Evolutionary conservation across 257 asterid species (phyloP).

Genomic region (Solanum etuberosum): DNA sequence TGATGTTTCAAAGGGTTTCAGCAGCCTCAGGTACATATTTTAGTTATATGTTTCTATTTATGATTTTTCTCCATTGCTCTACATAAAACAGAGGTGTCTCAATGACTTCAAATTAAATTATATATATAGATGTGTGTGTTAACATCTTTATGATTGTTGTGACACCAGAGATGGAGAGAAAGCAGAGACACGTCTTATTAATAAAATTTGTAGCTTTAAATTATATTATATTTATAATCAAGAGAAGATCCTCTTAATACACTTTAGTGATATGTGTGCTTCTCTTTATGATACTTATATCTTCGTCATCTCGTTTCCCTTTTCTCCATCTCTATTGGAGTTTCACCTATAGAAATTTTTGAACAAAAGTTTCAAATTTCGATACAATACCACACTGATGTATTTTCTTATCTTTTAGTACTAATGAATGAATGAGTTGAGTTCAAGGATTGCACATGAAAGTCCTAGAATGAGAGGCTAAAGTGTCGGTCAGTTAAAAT

Average conservation of each 20-base stretch:
- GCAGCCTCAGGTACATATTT: slow-evolving; percentile 45
- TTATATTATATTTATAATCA: neutral
- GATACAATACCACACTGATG: no score
- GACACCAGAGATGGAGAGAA: no score
- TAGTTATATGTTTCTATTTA: neutral
- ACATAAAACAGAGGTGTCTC: neutral
- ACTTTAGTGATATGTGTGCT: no score
- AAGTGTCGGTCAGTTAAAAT: neutral
- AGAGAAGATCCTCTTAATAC: no score
- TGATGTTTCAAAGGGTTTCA: slow-evolving; percentile 22
- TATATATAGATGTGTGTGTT: neutral
- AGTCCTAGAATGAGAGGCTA: neutral
- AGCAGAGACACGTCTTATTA: no score
- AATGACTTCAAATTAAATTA: neutral
- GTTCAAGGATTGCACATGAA: neutral
- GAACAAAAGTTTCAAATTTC: no score
- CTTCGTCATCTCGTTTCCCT: no score
- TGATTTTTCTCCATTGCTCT: neutral
- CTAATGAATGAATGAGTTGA: neutral
- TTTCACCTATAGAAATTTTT: no score
- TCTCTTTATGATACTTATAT: no score
- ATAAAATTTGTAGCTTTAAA: no score
- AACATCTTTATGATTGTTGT: no score
- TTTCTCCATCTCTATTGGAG: neutral
- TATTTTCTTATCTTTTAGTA: no score